Percentiles rank a stretch among this genome's conserved stretches.
phyloP scores from a whole-genome alignment of 306 rosid genomes.

The Vigna mungo region DNA sequence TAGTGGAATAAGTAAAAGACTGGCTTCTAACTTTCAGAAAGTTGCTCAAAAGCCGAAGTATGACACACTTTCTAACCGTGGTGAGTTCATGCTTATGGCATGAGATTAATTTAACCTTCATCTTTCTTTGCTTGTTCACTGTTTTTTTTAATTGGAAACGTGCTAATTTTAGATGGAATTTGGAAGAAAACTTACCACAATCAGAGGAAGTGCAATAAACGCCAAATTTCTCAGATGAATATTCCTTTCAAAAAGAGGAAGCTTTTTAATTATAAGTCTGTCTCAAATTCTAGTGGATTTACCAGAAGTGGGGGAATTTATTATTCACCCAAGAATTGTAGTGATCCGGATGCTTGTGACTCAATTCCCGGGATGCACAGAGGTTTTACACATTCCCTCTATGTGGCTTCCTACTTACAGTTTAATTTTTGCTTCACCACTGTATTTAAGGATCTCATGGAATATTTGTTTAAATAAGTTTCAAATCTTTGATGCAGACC shows the following conservation, averaged over 20 bases:
- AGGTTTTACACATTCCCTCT: conserved; percentile 51
- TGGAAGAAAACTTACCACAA: conserved; percentile 54
- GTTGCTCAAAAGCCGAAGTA: conserved; percentile 57
- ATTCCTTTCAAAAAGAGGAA: conserved; percentile 84
- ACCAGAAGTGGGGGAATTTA: conserved; percentile 50
- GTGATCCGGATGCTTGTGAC: conserved; percentile 54
- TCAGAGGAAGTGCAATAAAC: conserved; percentile 63
- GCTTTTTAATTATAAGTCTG: conserved; percentile 48
- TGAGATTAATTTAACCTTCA: conserved; percentile 18
- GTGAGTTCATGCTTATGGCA: conserved; percentile 52
- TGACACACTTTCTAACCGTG: conserved; percentile 47
- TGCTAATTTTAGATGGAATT: conserved; percentile 57
- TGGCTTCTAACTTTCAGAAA: conserved; percentile 74
- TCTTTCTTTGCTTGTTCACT: conserved; percentile 7
- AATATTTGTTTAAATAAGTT: conserved; percentile 33
- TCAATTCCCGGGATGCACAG: conserved; percentile 49
- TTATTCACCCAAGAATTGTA: conserved; percentile 55
- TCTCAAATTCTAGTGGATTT: conserved; percentile 53
- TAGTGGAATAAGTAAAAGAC: conserved; percentile 61
- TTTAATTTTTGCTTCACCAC: conserved; percentile 32
- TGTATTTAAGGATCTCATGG: conserved; percentile 17
- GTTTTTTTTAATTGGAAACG: conserved; percentile 18
- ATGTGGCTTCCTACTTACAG: conserved; percentile 35
- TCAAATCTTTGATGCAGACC: conserved; percentile 50
- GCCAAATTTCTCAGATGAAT: conserved; percentile 74